phyloP scores from a whole-genome alignment of 306 rosid species.

The Quercus dentata region DNA sequence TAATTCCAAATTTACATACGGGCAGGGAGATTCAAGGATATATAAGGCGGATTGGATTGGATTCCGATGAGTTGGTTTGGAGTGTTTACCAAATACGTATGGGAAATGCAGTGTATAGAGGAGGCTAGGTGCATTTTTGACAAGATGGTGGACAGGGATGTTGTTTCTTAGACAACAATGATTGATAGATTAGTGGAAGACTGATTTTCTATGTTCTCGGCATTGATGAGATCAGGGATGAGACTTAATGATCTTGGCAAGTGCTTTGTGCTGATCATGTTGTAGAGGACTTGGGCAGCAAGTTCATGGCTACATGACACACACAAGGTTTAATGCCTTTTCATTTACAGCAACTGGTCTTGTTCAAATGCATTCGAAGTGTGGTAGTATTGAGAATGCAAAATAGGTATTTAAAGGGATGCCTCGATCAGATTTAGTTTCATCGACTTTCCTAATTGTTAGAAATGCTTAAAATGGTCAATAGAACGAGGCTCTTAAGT shows the following conservation, averaged over 20 bases:
- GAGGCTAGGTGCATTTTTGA: conserved; percentile 30
- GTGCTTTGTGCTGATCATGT: conserved; percentile 64
- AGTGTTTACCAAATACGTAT: conserved; percentile 53
- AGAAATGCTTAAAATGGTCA: conserved; percentile 73
- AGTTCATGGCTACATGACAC: conserved; percentile 61
- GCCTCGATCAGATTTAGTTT: conserved; percentile 55
- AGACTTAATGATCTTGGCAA: conserved; percentile 65
- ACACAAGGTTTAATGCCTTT: conserved; percentile 40
- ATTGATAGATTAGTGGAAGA: conserved; percentile 60
- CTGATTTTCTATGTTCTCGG: conserved; percentile 53
- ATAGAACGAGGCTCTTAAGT: conserved; percentile 48
- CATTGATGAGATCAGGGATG: conserved; percentile 36
- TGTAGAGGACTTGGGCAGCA: conserved; percentile 55
- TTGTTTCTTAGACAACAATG: conserved; percentile 72
- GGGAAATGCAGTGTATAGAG: conserved; percentile 45
- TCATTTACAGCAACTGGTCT: conserved; percentile 61
- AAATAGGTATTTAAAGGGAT: conserved; percentile 42
- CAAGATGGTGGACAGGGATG: conserved; percentile 51
- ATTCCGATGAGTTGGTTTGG: conserved; percentile 65
- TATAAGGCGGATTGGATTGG: conserved; percentile 44
- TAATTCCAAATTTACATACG: conserved; percentile 33
- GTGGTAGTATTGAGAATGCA: conserved; percentile 29
- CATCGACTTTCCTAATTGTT: conserved; percentile 67
- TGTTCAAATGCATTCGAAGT: conserved; percentile 62
- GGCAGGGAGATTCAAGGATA: conserved; percentile 53